Conservation (phyloP, 371 early-diverging fungal species). For the Lichtheimia ramosa region DNA sequence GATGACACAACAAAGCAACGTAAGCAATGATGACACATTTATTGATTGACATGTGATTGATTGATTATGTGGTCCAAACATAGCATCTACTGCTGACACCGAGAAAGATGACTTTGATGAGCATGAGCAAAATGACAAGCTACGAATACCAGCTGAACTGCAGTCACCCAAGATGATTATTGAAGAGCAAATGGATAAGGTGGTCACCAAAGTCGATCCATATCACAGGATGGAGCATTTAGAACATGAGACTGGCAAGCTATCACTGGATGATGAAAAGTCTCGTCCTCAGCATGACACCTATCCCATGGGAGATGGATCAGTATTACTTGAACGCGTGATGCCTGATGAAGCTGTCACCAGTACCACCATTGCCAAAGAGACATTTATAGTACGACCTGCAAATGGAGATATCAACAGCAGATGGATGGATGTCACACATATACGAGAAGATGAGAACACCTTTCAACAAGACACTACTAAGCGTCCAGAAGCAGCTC, state of each 20-base stretch:
- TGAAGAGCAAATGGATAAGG: conserved; percentile 51
- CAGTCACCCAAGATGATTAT: conserved; percentile 55
- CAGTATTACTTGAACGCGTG: conserved; percentile 35
- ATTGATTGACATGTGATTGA: neutral
- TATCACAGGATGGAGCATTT: conserved; percentile 14
- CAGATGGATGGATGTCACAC: conserved; percentile 46
- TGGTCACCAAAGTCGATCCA: conserved; percentile 39
- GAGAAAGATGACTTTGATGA: conserved; percentile 41
- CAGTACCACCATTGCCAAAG: conserved; percentile 45
- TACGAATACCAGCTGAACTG: conserved; percentile 33
- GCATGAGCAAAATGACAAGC: conserved; percentile 17
- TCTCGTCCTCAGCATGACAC: conserved; percentile 29
- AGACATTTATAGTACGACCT: conserved; percentile 49
- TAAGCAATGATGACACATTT: neutral
- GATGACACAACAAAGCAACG: conserved; percentile 5
- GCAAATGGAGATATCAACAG: conserved; percentile 38
- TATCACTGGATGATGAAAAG: conserved; percentile 7
- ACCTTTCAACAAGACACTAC: neutral
- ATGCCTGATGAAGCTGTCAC: conserved; percentile 40
- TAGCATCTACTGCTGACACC: neutral
- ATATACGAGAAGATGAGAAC: conserved; percentile 25
- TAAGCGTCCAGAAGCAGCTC: neutral
- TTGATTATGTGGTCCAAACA: too few relatives aligned
- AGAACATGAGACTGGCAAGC: conserved; percentile 3
- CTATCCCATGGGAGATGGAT: conserved; percentile 38